Conservation (phyloP, 257 asterid genomes). For the Thymus mandschuricus region DNA sequence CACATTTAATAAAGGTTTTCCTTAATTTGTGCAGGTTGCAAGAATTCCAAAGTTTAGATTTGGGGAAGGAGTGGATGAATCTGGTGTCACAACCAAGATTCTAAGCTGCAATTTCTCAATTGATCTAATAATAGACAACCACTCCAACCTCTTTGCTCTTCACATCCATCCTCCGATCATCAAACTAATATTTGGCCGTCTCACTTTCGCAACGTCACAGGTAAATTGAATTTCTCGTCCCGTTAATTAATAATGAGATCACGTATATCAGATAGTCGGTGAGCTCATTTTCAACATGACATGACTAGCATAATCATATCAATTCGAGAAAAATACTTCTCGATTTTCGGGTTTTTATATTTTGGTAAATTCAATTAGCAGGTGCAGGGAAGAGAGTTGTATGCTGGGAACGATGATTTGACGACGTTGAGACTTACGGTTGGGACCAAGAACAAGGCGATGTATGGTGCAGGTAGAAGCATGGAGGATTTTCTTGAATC, state of each 20-base stretch:
- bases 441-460: slow-evolving; percentile 65
- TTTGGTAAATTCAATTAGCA: neutral
- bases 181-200: slow-evolving; percentile 47
- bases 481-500: slow-evolving; percentile 77
- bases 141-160: slow-evolving; percentile 72
- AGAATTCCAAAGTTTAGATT: slow-evolving; percentile 54
- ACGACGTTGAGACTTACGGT: slow-evolving; percentile 43
- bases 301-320: neutral
- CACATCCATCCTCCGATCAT: slow-evolving; percentile 60
- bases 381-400: slow-evolving; percentile 48
- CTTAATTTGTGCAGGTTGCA: slow-evolving; percentile 42
- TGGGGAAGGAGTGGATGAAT: slow-evolving; percentile 73
- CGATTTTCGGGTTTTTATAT: too few relatives aligned
- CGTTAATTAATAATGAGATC: too few relatives aligned
- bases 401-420: slow-evolving; percentile 45
- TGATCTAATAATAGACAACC: slow-evolving; percentile 52
- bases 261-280: too few relatives aligned
- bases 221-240: slow-evolving; percentile 39
- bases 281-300: too few relatives aligned
- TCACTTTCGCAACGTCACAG: slow-evolving; percentile 62
- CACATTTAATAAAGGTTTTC: too few relatives aligned
- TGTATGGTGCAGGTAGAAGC: slow-evolving; percentile 82
- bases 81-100: slow-evolving; percentile 77
- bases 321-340: neutral
- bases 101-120: slow-evolving; percentile 66